A percentile compares a stretch with the other conserved stretches of the same genome.
Evolutionary conservation across 2,329 filamentous ascomycete species (phyloP).

Genomic region (Venturia nashicola): DNA sequence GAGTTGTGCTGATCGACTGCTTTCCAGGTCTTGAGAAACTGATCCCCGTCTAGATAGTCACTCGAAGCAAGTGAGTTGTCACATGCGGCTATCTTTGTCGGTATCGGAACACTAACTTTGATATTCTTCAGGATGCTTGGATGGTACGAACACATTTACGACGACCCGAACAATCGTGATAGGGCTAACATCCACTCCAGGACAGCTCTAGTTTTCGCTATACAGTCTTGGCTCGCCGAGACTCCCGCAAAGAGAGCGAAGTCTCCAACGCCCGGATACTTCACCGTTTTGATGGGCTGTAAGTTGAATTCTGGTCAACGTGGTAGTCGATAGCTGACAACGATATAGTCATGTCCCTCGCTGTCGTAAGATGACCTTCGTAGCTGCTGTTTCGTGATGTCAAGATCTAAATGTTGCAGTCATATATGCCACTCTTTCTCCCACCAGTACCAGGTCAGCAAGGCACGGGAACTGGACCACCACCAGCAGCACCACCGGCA

Average conservation of each 20-base stretch:
- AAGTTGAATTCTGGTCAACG: constrained; percentile 24
- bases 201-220: constrained; percentile 60
- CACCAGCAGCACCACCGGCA: constrained; percentile 34
- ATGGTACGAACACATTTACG: constrained; percentile 33
- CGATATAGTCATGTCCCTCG: constrained; percentile 28
- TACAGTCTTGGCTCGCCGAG: constrained; percentile 69
- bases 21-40: constrained; percentile 9
- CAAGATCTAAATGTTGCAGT: constrained; percentile 24
- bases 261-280: constrained; percentile 55
- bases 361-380: constrained; percentile 26
- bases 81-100: background rate
- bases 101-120: constrained; percentile 6
- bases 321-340: background rate
- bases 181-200: constrained; percentile 25
- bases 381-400: background rate
- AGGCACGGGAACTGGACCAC: constrained; percentile 34
- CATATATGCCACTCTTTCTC: constrained; percentile 54
- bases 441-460: constrained; percentile 34
- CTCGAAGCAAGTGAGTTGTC: constrained; percentile 60
- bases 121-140: constrained; percentile 43
- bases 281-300: constrained; percentile 71
- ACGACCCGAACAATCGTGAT: constrained; percentile 10
- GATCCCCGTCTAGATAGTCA: constrained; percentile 55
- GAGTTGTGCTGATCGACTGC: constrained; percentile 21
- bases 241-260: constrained; percentile 54